Base-by-base conservation (phyloP, 108 stramenopile species). In the Skeletonema menzelii region DNA sequence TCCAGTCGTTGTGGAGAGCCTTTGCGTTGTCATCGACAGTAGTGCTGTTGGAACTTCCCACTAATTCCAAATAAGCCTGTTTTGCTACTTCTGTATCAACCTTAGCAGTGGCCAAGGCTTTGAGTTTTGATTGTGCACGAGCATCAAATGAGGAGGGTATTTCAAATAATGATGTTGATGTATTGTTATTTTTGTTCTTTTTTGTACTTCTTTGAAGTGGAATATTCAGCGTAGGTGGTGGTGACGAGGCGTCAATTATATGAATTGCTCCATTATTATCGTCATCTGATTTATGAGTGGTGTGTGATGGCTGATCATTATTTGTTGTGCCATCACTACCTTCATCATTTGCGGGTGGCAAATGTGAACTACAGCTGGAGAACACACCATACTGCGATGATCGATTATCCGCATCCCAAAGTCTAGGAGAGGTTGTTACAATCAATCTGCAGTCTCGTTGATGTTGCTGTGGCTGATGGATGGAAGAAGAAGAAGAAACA, bases 71-170 rank as follows among this genome's bases (percentile, higher is more conserved):
- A 66, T 32, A 67, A 1, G 64, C 71, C 10, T 27, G 13, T 47
- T 74, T 67, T 15, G 78, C 66, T 19, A 31, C 67, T 24, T 61
- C 27, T 28, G 55, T 56, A 27, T 62, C 27, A 60, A 34, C 24
- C 38, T 61, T 74, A 22, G 78, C 78, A 8, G 34, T 34, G 15
- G 67, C 8, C 20, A 79, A 49, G 3, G 73, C 73, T 31, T 46
- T 42, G 12, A 79, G 20, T 66, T 79, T 79, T 37, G 47, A 46
- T 22, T 59, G 22, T 22, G 78, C 78, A 22, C 78, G 67, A 38
- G 65, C 73, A 47, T 72, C 71, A 47, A 72, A 56, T 11, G 47
- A 66, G 14, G 44, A 49, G 31, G 44, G 27, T 49, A 47, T 66
- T 66, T 46, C 46, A 4, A 13, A 37, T 53, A 15, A 42, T 22